A percentile compares a stretch with the other conserved stretches of the same genome.
Evolutionary conservation across 257 asterid genomes (phyloP).

Genomic region (Cordia subcordata): DNA sequence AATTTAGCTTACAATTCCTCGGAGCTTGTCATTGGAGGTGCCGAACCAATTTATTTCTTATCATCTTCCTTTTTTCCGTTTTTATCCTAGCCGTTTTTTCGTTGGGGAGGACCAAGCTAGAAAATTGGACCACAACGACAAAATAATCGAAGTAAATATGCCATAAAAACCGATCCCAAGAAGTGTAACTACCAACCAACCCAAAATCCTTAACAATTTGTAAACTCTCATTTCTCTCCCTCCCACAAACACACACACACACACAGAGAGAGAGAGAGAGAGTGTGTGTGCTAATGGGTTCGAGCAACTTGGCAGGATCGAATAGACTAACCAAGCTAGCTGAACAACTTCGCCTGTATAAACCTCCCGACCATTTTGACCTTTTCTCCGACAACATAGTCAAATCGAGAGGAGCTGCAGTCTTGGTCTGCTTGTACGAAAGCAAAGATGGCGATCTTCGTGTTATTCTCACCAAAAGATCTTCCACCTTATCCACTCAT

Average conservation of each 20-base stretch:
- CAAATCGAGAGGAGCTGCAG: conserved; percentile 50
- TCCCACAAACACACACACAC: neutral
- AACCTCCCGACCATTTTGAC: neutral
- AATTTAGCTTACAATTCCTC: too few species aligned
- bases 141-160: too few species aligned
- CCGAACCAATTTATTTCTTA: too few species aligned
- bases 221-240: neutral
- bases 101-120: neutral
- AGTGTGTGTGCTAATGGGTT: conserved; percentile 25
- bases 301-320: conserved; percentile 24
- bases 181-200: too few species aligned
- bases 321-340: conserved; percentile 33
- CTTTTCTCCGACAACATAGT: conserved; percentile 6
- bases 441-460: conserved; percentile 54
- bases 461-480: conserved; percentile 72
- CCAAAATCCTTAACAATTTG: neutral
- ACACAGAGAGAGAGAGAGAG: neutral
- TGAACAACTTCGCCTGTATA: conserved; percentile 38
- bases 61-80: too few species aligned
- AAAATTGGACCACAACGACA: neutral
- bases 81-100: too few species aligned
- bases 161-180: neutral
- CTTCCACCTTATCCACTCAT: conserved; percentile 58
- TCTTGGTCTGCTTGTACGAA: conserved; percentile 65
- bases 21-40: too few species aligned